A percentile compares a stretch with the other conserved stretches of the same genome.
These are phyloP conservation scores for Drosera capensis DNA, from an alignment of 148 eudicot species.

Conservation along the genomic window DNA sequence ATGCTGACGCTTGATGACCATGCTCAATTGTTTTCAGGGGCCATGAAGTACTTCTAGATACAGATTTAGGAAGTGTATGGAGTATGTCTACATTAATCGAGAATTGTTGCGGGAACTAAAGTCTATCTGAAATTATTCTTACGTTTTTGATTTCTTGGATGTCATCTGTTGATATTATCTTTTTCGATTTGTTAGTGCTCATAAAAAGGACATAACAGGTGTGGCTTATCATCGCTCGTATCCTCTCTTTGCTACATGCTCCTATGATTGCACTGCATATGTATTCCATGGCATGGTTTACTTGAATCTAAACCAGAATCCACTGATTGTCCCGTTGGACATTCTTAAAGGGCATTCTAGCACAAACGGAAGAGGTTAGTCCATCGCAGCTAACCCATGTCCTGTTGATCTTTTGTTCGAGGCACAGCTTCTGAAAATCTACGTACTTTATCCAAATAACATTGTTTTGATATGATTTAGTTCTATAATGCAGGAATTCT, in stretches of 20 bases:
- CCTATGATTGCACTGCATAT: slow-evolving; percentile 81
- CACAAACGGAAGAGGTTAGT: slow-evolving; percentile 64
- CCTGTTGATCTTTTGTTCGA: too few species aligned
- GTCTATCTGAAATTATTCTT: too few species aligned
- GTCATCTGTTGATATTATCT: too few species aligned
- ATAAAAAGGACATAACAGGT: slow-evolving; percentile 64
- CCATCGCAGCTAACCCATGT: too few species aligned
- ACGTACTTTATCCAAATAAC: too few species aligned
- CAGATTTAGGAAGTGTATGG: slow-evolving; percentile 60
- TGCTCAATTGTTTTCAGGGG: slow-evolving; percentile 37
- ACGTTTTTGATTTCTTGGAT: too few species aligned
- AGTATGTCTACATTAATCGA: too few species aligned
- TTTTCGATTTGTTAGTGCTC: too few species aligned
- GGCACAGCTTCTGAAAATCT: too few species aligned
- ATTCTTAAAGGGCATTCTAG: slow-evolving; percentile 67
- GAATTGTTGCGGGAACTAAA: too few species aligned
- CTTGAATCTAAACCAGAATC: slow-evolving; percentile 83
- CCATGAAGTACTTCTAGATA: slow-evolving; percentile 56
- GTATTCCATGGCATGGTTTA: slow-evolving; percentile 96
- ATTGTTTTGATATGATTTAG: too few species aligned
- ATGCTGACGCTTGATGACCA: slow-evolving; percentile 1
- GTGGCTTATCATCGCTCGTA: slow-evolving; percentile 82
- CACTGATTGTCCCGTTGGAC: slow-evolving; percentile 66
- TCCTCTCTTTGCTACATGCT: slow-evolving; percentile 81
- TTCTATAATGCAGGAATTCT: not conserved